Conservation (phyloP, 345 rosid genomes). For the Leavenworthia alabamica region DNA sequence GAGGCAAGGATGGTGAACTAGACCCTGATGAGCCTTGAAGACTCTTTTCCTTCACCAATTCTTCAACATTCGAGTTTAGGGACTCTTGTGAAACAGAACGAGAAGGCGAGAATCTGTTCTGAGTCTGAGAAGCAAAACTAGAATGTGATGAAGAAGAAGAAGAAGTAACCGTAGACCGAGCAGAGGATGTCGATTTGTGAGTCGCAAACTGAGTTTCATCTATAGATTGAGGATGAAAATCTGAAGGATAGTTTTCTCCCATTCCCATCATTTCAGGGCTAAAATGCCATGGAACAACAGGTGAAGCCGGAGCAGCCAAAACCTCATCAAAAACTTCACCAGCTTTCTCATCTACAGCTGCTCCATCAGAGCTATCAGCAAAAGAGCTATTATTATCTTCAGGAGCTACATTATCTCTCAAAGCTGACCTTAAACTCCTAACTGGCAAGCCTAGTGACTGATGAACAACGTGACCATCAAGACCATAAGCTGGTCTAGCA, state of each 20-base stretch:
- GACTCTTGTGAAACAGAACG: conserved; percentile 37
- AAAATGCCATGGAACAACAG: conserved; percentile 34
- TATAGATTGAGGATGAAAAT: conserved; percentile 52
- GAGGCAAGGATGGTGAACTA: conserved; percentile 23
- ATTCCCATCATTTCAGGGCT: conserved; percentile 41
- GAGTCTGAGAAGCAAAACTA: conserved; percentile 39
- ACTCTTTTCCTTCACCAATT: conserved; percentile 34
- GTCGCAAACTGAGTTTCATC: conserved; percentile 51
- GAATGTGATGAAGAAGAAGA: conserved; percentile 37
- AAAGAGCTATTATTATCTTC: neutral
- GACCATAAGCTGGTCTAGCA: conserved; percentile 42
- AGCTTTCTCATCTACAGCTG: conserved; percentile 22
- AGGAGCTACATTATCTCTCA: conserved; percentile 35
- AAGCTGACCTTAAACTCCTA: conserved; percentile 57
- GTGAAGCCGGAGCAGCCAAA: conserved; percentile 30
- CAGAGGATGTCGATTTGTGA: conserved; percentile 35
- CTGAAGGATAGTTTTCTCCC: conserved; percentile 32
- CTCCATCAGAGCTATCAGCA: conserved; percentile 16
- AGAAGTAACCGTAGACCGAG: conserved; percentile 39
- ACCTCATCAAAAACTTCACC: conserved; percentile 35
- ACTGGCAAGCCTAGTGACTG: conserved; percentile 73
- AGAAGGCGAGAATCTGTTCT: conserved; percentile 39
- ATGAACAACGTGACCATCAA: conserved; percentile 30
- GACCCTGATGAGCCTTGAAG: conserved; percentile 31
- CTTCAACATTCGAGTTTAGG: conserved; percentile 35